phyloP scores from a whole-genome alignment of 805 yeast species.

The Ogataea polymorpha region DNA sequence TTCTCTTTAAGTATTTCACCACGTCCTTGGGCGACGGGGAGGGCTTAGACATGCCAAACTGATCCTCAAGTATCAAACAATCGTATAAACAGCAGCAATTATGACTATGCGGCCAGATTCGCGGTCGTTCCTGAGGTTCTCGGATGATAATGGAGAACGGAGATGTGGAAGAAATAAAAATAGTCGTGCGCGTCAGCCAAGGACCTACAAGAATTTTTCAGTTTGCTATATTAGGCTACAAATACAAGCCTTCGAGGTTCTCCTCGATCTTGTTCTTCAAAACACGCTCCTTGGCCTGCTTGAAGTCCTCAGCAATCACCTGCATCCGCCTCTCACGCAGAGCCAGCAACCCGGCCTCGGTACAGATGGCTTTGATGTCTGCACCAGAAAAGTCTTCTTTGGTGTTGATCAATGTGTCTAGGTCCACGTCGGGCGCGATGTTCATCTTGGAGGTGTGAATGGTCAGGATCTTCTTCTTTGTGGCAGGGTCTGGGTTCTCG shows the following conservation, averaged over 20 bases:
- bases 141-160: not conserved
- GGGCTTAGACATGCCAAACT: conserved; percentile 5
- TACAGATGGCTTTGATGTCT: conserved; percentile 95
- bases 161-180: conserved; percentile 1
- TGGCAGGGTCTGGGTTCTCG: conserved; percentile 91
- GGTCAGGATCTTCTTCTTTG: conserved; percentile 86
- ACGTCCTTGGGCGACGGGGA: conserved; percentile 23
- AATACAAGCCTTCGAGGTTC: conserved; percentile 88
- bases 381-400: conserved; percentile 97
- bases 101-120: not conserved
- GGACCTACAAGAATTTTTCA: not conserved
- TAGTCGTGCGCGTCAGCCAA: conserved; percentile 4
- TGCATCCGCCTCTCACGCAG: conserved; percentile 97
- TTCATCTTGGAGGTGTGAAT: conserved; percentile 95
- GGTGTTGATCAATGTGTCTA: conserved; percentile 82
- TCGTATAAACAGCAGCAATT: not conserved
- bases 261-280: conserved; percentile 96
- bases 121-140: conserved; percentile 2
- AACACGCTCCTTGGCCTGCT: conserved; percentile 90
- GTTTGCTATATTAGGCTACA: conserved; percentile 27
- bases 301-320: conserved; percentile 91
- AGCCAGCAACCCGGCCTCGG: conserved; percentile 95
- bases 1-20: conserved; percentile 22
- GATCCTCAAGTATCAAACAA: not conserved
- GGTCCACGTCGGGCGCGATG: conserved; percentile 79